phyloP scores from a whole-genome alignment of 306 rosid genomes.

The Crataegus laevigata region DNA sequence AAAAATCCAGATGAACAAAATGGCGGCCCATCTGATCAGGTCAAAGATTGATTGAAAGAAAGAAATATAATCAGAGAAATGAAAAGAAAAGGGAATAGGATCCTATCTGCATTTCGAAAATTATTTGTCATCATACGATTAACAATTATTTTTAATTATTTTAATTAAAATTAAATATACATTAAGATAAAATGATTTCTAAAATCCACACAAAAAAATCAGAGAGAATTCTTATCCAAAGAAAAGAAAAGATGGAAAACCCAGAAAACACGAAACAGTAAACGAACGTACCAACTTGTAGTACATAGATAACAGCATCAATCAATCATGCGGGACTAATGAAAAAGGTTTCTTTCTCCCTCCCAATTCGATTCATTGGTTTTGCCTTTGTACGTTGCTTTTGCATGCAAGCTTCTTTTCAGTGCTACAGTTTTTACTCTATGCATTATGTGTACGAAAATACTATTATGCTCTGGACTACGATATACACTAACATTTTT shows the following conservation, averaged over 20 bases:
- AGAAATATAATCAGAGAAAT: not conserved
- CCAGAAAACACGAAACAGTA: conserved; percentile 4
- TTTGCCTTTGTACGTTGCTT: conserved; percentile 21
- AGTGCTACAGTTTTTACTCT: not conserved
- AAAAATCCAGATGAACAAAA: conserved; percentile 38
- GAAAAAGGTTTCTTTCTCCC: conserved; percentile 7
- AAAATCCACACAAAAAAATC: not conserved
- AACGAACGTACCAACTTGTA: conserved; percentile 14
- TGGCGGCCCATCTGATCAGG: conserved; percentile 94
- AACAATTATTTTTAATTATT: no score
- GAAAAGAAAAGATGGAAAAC: not conserved
- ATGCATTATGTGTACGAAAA: not conserved
- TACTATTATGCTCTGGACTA: no score
- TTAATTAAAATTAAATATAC: no score
- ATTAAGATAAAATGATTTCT: no score
- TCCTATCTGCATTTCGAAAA: not conserved
- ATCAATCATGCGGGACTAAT: conserved; percentile 53
- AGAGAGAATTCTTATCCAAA: not conserved
- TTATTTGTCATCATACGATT: no score
- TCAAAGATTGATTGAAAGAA: conserved; percentile 29
- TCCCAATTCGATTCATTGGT: conserved; percentile 7
- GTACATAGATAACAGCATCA: conserved; percentile 36
- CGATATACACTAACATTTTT: no score
- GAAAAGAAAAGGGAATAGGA: not conserved
- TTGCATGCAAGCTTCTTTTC: conserved; percentile 46